Conservation (phyloP, 2,329 filamentous ascomycete genomes). For the Trichoderma afroharzianum region DNA sequence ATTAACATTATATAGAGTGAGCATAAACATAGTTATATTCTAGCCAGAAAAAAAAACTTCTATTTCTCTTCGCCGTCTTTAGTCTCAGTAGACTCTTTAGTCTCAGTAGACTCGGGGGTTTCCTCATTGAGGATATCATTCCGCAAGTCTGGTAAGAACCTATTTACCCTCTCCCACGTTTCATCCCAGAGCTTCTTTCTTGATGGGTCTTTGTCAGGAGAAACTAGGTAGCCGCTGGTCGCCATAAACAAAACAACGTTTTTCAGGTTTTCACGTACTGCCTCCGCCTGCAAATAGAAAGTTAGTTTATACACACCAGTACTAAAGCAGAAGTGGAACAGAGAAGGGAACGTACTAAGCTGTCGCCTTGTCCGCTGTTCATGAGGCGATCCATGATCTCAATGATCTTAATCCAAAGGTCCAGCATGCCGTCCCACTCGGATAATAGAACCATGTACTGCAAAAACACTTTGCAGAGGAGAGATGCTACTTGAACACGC, state of each 20-base stretch:
- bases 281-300: slow-evolving; percentile 66
- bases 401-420: slow-evolving; percentile 88
- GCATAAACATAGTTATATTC: neutral
- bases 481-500: slow-evolving; percentile 81
- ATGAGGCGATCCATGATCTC: slow-evolving; percentile 94
- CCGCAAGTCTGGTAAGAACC: slow-evolving; percentile 59
- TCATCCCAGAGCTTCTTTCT: slow-evolving; percentile 58
- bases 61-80: neutral
- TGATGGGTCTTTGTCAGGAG: slow-evolving; percentile 56
- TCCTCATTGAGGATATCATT: slow-evolving; percentile 36
- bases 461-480: slow-evolving; percentile 92
- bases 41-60: neutral
- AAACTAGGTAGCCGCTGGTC: slow-evolving; percentile 77
- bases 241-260: slow-evolving; percentile 96
- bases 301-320: neutral
- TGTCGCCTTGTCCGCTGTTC: slow-evolving; percentile 91
- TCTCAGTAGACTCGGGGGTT: neutral
- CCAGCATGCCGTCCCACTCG: slow-evolving; percentile 83
- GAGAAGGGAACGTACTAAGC: slow-evolving; percentile 58
- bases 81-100: neutral
- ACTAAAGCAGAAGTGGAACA: neutral
- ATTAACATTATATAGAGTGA: neutral
- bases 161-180: slow-evolving; percentile 63
- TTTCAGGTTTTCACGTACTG: slow-evolving; percentile 90
- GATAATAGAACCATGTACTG: slow-evolving; percentile 85